Conservation (phyloP, 108 stramenopile species). For the Cyclotella choctawhatcheeana region DNA sequence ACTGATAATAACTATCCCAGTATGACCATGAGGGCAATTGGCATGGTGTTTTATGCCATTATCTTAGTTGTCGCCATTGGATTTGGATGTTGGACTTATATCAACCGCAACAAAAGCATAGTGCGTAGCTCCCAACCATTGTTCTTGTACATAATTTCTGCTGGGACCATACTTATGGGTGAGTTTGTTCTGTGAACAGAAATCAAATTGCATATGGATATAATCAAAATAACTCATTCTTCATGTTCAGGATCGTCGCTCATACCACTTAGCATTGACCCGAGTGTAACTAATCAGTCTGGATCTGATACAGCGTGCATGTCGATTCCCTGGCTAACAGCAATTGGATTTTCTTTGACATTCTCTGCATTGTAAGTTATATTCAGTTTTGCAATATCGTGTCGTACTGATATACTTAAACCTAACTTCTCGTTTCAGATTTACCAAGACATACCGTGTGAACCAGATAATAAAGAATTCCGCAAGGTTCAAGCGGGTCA, state of each 20-base stretch:
- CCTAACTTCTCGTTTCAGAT: constrained; percentile 3
- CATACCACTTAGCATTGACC: constrained; percentile 43
- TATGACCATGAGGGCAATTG: constrained; percentile 2
- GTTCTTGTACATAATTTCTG: constrained; percentile 46
- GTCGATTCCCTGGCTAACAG: constrained; percentile 29
- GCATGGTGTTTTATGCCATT: constrained; percentile 17
- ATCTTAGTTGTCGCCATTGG: constrained; percentile 29
- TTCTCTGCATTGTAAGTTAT: constrained; percentile 34
- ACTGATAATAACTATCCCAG: constrained; percentile 20
- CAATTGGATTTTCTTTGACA: constrained; percentile 25
- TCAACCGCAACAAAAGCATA: constrained; percentile 37
- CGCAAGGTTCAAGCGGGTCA: constrained; percentile 44
- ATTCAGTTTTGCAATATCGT: too few relatives aligned
- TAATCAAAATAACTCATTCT: background rate
- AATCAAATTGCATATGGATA: background rate
- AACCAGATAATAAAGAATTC: constrained; percentile 22
- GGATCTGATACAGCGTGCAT: constrained; percentile 30
- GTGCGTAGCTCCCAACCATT: constrained; percentile 67
- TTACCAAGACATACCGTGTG: constrained; percentile 25
- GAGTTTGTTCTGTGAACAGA: background rate
- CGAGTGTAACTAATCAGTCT: constrained; percentile 6
- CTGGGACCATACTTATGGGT: constrained; percentile 9
- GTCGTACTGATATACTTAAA: background rate
- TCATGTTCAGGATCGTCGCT: constrained; percentile 44
- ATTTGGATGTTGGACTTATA: constrained; percentile 47